phyloP scores from a whole-genome alignment of 495 filamentous ascomycete genomes.

The Xylaria acuta region DNA sequence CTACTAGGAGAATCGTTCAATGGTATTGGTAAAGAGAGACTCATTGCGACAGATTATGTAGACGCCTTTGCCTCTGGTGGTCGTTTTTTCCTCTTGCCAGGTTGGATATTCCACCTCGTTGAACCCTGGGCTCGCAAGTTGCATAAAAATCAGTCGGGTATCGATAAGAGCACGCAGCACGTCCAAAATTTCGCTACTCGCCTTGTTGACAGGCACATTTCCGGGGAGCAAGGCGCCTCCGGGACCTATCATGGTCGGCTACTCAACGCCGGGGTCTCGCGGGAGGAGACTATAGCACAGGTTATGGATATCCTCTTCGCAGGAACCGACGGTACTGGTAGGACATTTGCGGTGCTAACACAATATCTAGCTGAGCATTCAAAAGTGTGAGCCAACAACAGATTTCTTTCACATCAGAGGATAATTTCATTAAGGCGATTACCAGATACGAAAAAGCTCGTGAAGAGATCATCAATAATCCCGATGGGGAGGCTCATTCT shows the following conservation, averaged over 20 bases:
- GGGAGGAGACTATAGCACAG: conserved; percentile 53
- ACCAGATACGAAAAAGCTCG: background rate
- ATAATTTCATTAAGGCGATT: too few relatives aligned
- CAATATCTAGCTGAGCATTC: background rate
- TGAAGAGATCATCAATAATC: background rate
- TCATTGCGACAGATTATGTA: conserved; percentile 48
- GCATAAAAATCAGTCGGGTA: background rate
- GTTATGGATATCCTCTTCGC: conserved; percentile 49
- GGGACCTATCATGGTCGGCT: conserved; percentile 57
- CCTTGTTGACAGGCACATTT: background rate
- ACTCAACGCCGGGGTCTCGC: conserved; percentile 48
- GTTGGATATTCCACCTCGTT: conserved; percentile 29
- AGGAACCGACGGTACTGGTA: conserved; percentile 56
- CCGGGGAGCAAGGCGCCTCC: conserved; percentile 26
- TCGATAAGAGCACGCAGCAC: background rate
- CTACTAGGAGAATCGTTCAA: background rate
- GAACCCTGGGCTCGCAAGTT: background rate
- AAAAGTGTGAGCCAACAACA: background rate
- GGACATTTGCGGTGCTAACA: conserved; percentile 48
- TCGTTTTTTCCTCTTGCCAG: conserved; percentile 55
- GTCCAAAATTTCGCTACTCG: background rate
- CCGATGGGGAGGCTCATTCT: conserved; percentile 49
- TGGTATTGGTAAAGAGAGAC: conserved; percentile 22
- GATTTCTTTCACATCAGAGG: too few relatives aligned
- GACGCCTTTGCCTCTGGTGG: conserved; percentile 57